These are phyloP conservation scores for Zasmidium angulare DNA, from an alignment of 2,329 filamentous ascomycete genomes.

Conservation along the genomic window DNA sequence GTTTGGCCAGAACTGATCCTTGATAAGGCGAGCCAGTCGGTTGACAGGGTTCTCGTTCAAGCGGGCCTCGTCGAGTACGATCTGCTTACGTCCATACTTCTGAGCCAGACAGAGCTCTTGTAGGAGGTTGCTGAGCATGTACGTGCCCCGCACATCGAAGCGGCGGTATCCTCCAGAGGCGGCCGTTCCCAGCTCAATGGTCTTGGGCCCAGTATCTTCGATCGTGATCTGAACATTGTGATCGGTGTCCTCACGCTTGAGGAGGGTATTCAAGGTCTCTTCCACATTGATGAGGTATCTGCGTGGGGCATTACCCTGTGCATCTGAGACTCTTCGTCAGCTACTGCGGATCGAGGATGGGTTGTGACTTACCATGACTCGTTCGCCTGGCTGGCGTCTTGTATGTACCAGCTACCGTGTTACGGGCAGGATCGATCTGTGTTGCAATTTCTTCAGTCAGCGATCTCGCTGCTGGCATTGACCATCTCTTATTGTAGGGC, in stretches of 20 bases:
- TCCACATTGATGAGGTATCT: slow-evolving; percentile 88
- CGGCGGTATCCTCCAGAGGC: slow-evolving; percentile 82
- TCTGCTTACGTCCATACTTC: slow-evolving; percentile 83
- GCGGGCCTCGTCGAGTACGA: slow-evolving; percentile 85
- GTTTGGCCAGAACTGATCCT: slow-evolving; percentile 88
- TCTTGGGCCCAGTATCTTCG: slow-evolving; percentile 92
- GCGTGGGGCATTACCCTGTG: slow-evolving; percentile 66
- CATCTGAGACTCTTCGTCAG: slow-evolving; percentile 57
- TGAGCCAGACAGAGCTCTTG: slow-evolving; percentile 93
- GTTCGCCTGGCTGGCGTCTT: slow-evolving; percentile 28
- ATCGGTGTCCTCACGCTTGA: slow-evolving; percentile 88
- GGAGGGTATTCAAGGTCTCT: slow-evolving; percentile 72
- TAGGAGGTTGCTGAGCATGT: slow-evolving; percentile 93
- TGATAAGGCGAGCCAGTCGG: slow-evolving; percentile 80
- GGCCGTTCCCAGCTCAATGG: slow-evolving; percentile 79
- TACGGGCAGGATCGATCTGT: slow-evolving; percentile 25
- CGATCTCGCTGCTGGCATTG: slow-evolving; percentile 3
- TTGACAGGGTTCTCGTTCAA: slow-evolving; percentile 95
- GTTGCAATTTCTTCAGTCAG: slow-evolving; percentile 9
- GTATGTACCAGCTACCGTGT: slow-evolving; percentile 19
- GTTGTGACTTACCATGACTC: slow-evolving; percentile 32
- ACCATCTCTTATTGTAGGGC: slow-evolving; percentile 4
- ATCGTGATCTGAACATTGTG: slow-evolving; percentile 96
- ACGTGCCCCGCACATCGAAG: slow-evolving; percentile 90
- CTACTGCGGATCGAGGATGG: background rate